A percentile compares a stretch with the other conserved stretches of the same genome.
These are phyloP conservation scores for Singerocomus inundabilis DNA, from an alignment of 1,284 basidiomycete species.

Conservation along the genomic window DNA sequence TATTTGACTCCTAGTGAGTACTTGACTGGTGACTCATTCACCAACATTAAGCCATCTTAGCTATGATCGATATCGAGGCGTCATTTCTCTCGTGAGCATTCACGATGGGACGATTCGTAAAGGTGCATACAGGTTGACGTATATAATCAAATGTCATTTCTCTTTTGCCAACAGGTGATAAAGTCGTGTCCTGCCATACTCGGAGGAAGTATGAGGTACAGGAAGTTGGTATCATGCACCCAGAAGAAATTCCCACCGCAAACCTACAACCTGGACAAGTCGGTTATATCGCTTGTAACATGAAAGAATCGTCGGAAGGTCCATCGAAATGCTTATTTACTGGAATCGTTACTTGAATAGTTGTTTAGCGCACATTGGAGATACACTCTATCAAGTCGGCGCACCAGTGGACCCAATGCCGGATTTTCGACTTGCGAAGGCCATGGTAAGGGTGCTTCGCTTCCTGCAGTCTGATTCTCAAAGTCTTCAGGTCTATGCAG, in stretches of 20 bases:
- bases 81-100: constrained; percentile 90
- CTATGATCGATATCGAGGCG: constrained; percentile 95
- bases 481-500: constrained; percentile 79
- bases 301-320: constrained; percentile 99
- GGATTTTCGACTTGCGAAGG: constrained; percentile 91
- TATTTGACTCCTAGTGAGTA: constrained; percentile 90
- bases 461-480: constrained; percentile 2
- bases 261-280: constrained; percentile 86
- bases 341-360: constrained; percentile 11
- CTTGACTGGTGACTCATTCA: not conserved
- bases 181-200: constrained; percentile 83
- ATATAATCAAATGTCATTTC: not conserved
- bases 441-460: constrained; percentile 65
- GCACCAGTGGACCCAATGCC: constrained; percentile 80
- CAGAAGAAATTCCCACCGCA: constrained; percentile 76
- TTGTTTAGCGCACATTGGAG: constrained; percentile 82
- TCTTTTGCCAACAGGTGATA: constrained; percentile 66
- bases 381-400: constrained; percentile 85
- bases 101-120: constrained; percentile 63
- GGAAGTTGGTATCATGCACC: constrained; percentile 91
- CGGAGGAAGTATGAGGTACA: constrained; percentile 91
- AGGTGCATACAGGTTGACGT: constrained; percentile 40
- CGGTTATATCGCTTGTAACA: constrained; percentile 89
- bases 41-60: constrained; percentile 42
- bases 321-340: not conserved